Percentiles rank a stretch among this genome's conserved stretches.
These are phyloP conservation scores for Fusarium torreyae DNA, from an alignment of 2,329 filamentous ascomycete species.

Conservation along the genomic window DNA sequence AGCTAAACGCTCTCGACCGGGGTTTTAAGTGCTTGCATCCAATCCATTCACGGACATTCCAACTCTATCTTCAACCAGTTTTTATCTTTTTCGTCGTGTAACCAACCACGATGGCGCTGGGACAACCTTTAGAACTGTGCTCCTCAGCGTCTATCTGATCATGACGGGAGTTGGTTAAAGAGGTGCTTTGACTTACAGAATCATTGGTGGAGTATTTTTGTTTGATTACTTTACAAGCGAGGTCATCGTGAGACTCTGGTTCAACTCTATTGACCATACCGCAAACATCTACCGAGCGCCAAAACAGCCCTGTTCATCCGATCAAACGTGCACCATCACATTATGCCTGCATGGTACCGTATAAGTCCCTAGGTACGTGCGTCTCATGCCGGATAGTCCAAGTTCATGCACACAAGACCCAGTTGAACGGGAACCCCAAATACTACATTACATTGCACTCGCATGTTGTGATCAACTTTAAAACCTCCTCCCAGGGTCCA, in stretches of 20 bases:
- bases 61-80: slow-evolving; percentile 7
- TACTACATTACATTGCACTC: not conserved
- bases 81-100: not conserved
- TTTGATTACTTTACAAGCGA: slow-evolving; percentile 11
- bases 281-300: slow-evolving; percentile 28
- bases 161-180: not conserved
- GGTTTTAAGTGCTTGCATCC: slow-evolving; percentile 51
- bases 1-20: slow-evolving; percentile 33
- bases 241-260: slow-evolving; percentile 11
- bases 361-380: not conserved
- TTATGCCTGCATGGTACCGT: slow-evolving; percentile 4
- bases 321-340: slow-evolving; percentile 3
- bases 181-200: too few relatives aligned
- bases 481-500: slow-evolving; percentile 3
- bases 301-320: slow-evolving; percentile 11
- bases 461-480: slow-evolving; percentile 14
- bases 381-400: not conserved
- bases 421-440: not conserved
- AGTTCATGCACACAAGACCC: not conserved
- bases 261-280: not conserved
- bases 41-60: slow-evolving; percentile 8
- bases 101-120: slow-evolving; percentile 5
- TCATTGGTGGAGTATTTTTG: not conserved
- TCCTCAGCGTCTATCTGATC: not conserved
- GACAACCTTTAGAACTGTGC: not conserved